Base-by-base conservation (phyloP, 768 basidiomycete genomes). In the Pulveroboletus sp. region DNA sequence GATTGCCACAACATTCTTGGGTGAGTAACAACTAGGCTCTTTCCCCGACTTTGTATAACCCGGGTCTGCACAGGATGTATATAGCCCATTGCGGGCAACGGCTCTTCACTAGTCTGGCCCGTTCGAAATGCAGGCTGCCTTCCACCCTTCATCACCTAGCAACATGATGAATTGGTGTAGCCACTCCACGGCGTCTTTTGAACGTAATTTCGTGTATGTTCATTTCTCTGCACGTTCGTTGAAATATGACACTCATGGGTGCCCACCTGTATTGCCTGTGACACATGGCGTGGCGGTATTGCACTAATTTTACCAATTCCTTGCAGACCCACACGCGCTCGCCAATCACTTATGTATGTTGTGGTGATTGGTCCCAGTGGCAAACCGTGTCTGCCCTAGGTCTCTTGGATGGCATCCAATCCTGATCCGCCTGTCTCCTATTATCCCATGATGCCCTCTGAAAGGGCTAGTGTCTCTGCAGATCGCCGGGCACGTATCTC, bases 281-380 rank as follows among this genome's bases (percentile, higher is more conserved):
- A 36, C 43, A 38, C 44, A 39, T 43, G 49, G 27, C 21, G 35
- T 2, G 27, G 48, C 1, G n/a, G 39, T 21, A 73, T 71, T 75
- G 73, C 51, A 66, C 69, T 35, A 65, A 79, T 65, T 79, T 76
- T 57, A 69, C 37, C 64, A 71, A 39, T 60, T 66, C 18, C 72
- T 78, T 28, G 57, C 71, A 6, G 75, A 77, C 63, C 65, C 79
- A 35, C 79, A 80, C 56, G 72, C 70, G 35, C 69, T 79, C 17
- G 66, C 80, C 46, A 74, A 76, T 54, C 81, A 80, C 52, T 76
- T 76, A 55, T 63, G 7, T 73, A 72, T 48, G 74, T 72, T 39
- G 63, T 70, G 36, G 63, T 67, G 17, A 41, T 67, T 51, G 58
- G 56, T 38, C 27, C 39, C 3, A 59, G 66, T 47, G 70, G 68